Evolutionary conservation across 768 basidiomycete genomes (phyloP).

Genomic region (Cystobasidium tubakii): DNA sequence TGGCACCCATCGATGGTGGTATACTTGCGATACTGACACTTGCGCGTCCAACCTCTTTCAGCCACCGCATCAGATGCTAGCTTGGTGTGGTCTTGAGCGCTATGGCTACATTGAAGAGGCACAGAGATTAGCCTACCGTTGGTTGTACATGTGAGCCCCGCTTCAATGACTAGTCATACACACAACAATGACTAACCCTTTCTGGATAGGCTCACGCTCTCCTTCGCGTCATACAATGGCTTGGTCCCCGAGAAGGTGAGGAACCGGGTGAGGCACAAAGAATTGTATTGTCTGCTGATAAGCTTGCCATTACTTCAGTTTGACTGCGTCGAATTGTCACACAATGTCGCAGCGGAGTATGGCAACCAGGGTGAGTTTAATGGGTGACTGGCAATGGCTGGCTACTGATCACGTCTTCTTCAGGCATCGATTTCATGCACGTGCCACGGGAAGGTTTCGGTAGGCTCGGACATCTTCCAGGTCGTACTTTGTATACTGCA

Average conservation of each 20-base stretch:
- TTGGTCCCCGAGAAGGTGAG: constrained; percentile 87
- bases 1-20: not conserved
- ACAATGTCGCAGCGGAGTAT: constrained; percentile 95
- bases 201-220: constrained; percentile 72
- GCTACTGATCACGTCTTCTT: constrained; percentile 40
- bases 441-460: constrained; percentile 96
- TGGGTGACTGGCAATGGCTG: not conserved
- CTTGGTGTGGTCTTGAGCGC: constrained; percentile 92
- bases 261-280: not conserved
- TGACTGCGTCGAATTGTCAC: constrained; percentile 90
- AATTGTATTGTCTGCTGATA: no score
- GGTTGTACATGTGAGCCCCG: constrained; percentile 78
- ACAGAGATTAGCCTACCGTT: constrained; percentile 86
- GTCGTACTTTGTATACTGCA: no score
- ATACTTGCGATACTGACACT: not conserved
- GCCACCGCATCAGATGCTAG: constrained; percentile 72
- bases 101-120: constrained; percentile 93
- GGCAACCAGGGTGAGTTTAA: constrained; percentile 63
- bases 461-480: constrained; percentile 61
- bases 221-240: constrained; percentile 94
- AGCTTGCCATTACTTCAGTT: constrained; percentile 53
- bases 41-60: constrained; percentile 66
- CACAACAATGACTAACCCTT: not conserved
- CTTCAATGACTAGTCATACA: not conserved
- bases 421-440: constrained; percentile 82